phyloP scores from a whole-genome alignment of 192 early-diverging fungal genomes.

The Coemansia sp. region DNA sequence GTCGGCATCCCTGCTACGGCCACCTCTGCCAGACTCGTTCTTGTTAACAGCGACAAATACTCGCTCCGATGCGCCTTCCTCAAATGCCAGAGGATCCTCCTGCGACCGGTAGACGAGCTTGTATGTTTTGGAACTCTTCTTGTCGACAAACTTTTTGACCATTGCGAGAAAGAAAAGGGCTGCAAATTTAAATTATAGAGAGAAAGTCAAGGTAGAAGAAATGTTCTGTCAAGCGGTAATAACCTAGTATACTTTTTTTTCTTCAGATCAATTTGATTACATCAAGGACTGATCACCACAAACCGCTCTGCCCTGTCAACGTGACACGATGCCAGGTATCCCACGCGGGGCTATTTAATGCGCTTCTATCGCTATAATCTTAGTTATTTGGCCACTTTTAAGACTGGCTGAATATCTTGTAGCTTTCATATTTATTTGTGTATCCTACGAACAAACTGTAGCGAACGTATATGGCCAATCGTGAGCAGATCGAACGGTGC shows the following conservation, averaged over 20 bases:
- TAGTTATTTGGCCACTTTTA: background rate
- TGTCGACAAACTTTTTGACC: conserved; percentile 83
- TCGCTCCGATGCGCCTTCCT: conserved; percentile 73
- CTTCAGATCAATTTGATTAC: background rate
- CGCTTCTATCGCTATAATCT: background rate
- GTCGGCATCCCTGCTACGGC: conserved; percentile 30
- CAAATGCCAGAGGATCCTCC: conserved; percentile 87
- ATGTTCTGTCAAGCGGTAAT: background rate
- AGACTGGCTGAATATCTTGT: background rate
- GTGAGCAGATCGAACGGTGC: conserved; percentile 44
- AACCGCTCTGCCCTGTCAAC: background rate
- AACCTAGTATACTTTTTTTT: background rate
- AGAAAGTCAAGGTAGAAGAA: background rate
- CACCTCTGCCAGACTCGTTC: background rate
- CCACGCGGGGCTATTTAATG: background rate
- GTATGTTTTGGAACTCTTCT: conserved; percentile 80
- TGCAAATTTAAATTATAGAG: conserved; percentile 1
- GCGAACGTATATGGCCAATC: background rate
- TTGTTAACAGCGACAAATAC: conserved; percentile 76
- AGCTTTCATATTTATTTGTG: background rate
- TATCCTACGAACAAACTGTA: background rate
- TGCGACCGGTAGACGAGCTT: conserved; percentile 96
- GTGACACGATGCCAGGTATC: background rate
- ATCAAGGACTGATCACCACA: conserved; percentile 1
- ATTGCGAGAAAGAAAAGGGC: conserved; percentile 25